Conservation (phyloP, 2,329 filamentous ascomycete genomes). For the Fusarium sp. region DNA sequence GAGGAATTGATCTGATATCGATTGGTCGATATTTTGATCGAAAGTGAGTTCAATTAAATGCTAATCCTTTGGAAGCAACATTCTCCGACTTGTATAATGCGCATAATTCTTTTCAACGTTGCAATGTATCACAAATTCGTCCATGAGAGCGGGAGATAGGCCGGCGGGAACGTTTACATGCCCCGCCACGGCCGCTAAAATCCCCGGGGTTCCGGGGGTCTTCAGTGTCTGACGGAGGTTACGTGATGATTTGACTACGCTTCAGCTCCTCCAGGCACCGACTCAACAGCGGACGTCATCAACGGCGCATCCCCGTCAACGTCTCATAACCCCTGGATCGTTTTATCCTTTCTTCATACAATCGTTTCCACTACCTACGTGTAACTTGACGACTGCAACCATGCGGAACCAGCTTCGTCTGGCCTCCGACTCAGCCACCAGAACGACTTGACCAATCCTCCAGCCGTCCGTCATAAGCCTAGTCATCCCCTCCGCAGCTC, state of each 20-base stretch:
- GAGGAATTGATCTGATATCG: not conserved
- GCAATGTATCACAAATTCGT: not conserved
- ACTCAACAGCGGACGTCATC: conserved; percentile 24
- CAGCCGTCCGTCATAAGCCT: conserved; percentile 6
- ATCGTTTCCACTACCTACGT: conserved; percentile 1
- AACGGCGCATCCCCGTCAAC: not conserved
- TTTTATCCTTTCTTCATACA: not conserved
- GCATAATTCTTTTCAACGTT: not conserved
- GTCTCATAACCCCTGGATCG: not conserved
- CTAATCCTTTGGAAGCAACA: not conserved
- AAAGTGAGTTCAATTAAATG: not conserved
- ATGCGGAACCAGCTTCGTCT: conserved; percentile 47
- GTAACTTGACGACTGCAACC: conserved; percentile 39
- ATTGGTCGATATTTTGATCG: not conserved
- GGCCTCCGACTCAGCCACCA: conserved; percentile 41
- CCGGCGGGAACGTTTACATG: not conserved
- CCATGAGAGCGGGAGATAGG: not conserved
- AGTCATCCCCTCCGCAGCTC: conserved; percentile 10
- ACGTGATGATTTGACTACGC: not conserved
- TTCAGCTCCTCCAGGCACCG: conserved; percentile 33
- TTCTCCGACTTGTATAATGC: not conserved
- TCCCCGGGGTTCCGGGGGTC: conserved; percentile 18
- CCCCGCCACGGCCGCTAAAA: conserved; percentile 27
- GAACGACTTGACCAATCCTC: conserved; percentile 43
- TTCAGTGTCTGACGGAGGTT: conserved; percentile 21